A percentile compares a stretch with the other conserved stretches of the same genome.
Conservation (phyloP, 1,284 basidiomycete species). For the Puccinia hordei region DNA sequence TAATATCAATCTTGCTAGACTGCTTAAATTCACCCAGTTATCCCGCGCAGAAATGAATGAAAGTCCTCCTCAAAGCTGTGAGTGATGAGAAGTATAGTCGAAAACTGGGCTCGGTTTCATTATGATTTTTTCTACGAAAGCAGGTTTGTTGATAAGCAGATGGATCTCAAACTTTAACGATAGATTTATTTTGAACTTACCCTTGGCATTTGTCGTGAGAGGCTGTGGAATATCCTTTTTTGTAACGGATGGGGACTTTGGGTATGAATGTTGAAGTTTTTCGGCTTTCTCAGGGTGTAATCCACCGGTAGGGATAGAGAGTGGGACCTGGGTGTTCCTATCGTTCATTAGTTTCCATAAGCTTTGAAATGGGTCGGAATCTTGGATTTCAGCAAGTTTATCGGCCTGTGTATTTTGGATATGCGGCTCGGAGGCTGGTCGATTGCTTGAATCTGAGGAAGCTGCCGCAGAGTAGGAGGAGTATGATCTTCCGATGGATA, state of each 20-base stretch:
- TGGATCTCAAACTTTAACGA: background rate
- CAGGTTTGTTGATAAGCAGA: background rate
- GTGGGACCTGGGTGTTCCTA: background rate
- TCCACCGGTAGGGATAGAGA: background rate
- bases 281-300: background rate
- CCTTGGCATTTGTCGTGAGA: background rate
- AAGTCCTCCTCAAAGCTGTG: background rate
- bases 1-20: background rate
- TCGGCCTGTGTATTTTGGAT: background rate
- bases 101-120: background rate
- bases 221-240: background rate
- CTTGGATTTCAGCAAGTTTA: background rate
- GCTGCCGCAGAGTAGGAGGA: background rate
- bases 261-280: constrained; percentile 1
- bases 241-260: background rate
- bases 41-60: background rate
- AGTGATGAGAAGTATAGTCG: constrained; percentile 20
- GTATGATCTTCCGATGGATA: background rate
- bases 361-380: background rate
- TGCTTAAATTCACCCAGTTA: background rate
- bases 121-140: background rate
- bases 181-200: background rate
- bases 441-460: background rate
- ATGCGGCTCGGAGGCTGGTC: background rate
- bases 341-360: background rate